Evolutionary conservation across 176 grass and related monocot genomes (phyloP), one percentile per base, ranked within the genome.

Genomic region (Thinopyrum elongatum): DNA sequence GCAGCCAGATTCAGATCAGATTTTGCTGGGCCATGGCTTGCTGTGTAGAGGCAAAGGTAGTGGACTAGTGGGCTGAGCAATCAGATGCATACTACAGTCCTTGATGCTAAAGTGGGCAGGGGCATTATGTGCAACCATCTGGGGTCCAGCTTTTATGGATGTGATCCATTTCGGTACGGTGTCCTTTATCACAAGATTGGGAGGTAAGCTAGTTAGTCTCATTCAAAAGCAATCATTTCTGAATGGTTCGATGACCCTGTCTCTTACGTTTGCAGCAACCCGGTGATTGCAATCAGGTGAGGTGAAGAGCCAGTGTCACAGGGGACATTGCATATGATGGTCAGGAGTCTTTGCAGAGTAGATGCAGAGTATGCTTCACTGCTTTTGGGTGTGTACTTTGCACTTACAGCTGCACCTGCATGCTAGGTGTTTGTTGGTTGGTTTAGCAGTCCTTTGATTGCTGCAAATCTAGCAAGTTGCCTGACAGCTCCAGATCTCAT

Each of bases 1-100:
- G 78, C 88, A 68, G 31, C 6, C 65, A 83, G 80, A 80, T 86
- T 90, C 33, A 34, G 74, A 74, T 80, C 12, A 42, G 66, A 66
- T 53, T 38, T 89, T 63, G 63, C 35, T 58, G 76, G 51, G 36
- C 80, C 74, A 74, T 64, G 25, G 14, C 42, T 83, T 57, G 55
- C 51, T 71, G 7, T 7, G 30, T 63, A 66, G 42, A 79, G 65
- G 29, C 65, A 84, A 53, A 39, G 30, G 79, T 60, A 28, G 60
- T 58, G 34, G 46, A 27, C 34, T 76, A 69, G 27, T 68, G 14
- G 27, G 36, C 49, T 86, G 39, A 2, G 12, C 71, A 71, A 86
- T 71, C 63, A 78, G 53, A 86, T 78, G 74, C 4, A 15, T 47
- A 2, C 30, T 78, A 72, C 83, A 53, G 30, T 90, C 28, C 8